Conservation (phyloP, 257 asterid species). For the Fraxinus cuspidata region DNA sequence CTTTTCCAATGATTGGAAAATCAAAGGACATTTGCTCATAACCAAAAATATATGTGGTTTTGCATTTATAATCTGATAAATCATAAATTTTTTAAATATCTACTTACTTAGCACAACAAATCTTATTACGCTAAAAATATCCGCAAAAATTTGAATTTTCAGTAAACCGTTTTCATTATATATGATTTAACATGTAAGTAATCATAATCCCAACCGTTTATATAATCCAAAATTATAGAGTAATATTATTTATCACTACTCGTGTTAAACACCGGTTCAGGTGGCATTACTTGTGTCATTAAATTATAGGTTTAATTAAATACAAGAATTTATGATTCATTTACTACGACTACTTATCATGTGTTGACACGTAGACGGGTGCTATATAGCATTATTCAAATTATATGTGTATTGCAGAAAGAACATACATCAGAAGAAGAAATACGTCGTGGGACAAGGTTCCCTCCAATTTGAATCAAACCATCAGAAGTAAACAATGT, state of each 20-base stretch:
- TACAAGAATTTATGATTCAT: too few relatives aligned
- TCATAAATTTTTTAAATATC: neutral
- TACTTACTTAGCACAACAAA: neutral
- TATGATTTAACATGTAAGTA: neutral
- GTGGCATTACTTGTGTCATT: too few relatives aligned
- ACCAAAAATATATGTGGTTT: neutral
- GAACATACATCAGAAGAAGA: slow-evolving; percentile 63
- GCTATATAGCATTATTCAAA: too few relatives aligned
- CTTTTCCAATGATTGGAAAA: neutral
- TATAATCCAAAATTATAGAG: neutral
- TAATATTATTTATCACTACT: too few relatives aligned
- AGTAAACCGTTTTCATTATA: neutral
- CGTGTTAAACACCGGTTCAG: too few relatives aligned
- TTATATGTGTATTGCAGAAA: neutral
- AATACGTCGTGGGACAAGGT: slow-evolving; percentile 71
- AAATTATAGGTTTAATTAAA: too few relatives aligned
- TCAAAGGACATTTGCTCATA: neutral
- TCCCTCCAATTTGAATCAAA: slow-evolving; percentile 87
- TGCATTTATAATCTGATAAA: neutral
- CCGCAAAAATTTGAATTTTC: neutral
- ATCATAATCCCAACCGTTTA: neutral
- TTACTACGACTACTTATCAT: too few relatives aligned
- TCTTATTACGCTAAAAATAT: neutral
- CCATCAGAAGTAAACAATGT: slow-evolving; percentile 93
- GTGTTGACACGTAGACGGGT: too few relatives aligned